Base-by-base conservation (phyloP, 2,329 filamentous ascomycete species). In the Verticillium klebahnii region DNA sequence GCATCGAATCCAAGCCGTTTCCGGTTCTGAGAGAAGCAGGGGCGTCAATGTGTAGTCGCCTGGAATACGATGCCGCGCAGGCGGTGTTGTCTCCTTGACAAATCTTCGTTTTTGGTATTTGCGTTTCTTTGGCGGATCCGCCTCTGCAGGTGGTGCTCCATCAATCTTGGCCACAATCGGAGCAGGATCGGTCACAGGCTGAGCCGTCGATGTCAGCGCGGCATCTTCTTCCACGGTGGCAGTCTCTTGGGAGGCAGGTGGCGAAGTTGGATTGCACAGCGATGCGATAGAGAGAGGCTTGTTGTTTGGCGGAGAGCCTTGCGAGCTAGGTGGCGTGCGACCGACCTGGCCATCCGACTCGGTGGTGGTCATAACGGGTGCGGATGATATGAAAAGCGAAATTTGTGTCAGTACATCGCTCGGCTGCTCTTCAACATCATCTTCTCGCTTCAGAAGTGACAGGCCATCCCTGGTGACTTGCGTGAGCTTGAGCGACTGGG, bases 1-100 rank as follows among this genome's bases (percentile, higher is more conserved):
- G 77, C 95, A 99, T 65, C 92, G 86, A 55, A 96, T 91, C 94
- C 93, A 98, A 71, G 81, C 92, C 80, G 80, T 93, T 81, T 78
- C 80, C 0, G 89, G 87, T 65, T 93, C 89, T 0, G 88, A 87
- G 1, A 97, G 85, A 0, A 97, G 82, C 14, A 89, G 81, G 0
- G 87, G 83, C 0, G 92, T 96, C 23, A 94, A 86, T 34, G 91
- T 89, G 75, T 98, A 98, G 75, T 95, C 91, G 1, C 91, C 90
- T 0, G 89, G 89, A 0, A 80, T 77, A 36, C 91, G 88, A 11
- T 72, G 58, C 12, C 70, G 70, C 1, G 72, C 68, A 8, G 72
- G 74, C 29, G 71, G 72, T 15, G 70, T 73, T 3, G 68, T 64
- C 57, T 75, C 69, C 63, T 75, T 76, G 59, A 65, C 61, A 39